Percentiles rank a stretch among this genome's conserved stretches.
Evolutionary conservation across 2,329 filamentous ascomycete species (phyloP).

Genomic region (Aspergillus flavus): DNA sequence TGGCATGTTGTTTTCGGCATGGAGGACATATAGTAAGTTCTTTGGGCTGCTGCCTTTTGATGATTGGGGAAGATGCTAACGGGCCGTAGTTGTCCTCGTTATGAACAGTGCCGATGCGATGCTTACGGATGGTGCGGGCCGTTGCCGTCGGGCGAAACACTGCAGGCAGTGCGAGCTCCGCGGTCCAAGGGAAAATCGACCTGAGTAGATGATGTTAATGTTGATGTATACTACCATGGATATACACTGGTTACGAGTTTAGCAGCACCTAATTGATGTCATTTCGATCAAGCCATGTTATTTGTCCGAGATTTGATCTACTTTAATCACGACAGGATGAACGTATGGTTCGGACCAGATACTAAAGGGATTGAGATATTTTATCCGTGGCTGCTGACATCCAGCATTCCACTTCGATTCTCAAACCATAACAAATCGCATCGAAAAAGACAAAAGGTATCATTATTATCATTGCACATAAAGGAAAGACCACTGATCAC

Average conservation of each 20-base stretch:
- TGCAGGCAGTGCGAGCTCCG: slow-evolving; percentile 26
- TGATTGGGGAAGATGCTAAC: background rate
- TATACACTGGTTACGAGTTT: slow-evolving; percentile 6
- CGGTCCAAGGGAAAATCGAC: slow-evolving; percentile 8
- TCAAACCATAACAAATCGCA: background rate
- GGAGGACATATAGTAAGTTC: slow-evolving; percentile 29
- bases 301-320: background rate
- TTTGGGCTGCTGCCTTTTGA: background rate
- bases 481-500: background rate
- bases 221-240: slow-evolving; percentile 12
- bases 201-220: slow-evolving; percentile 11
- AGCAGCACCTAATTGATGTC: slow-evolving; percentile 5
- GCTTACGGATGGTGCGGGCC: slow-evolving; percentile 35
- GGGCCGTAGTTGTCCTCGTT: slow-evolving; percentile 27
- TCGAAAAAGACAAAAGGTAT: background rate
- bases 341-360: background rate
- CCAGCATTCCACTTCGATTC: background rate
- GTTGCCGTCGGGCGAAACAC: slow-evolving; percentile 30
- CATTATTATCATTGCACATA: slow-evolving; percentile 1
- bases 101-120: slow-evolving; percentile 35
- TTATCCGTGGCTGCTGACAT: background rate
- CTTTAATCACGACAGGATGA: background rate
- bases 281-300: background rate
- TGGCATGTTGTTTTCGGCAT: slow-evolving; percentile 39
- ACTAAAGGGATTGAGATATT: background rate